A percentile compares a stretch with the other conserved stretches of the same genome.
phyloP scores from a whole-genome alignment of 1,284 basidiomycete genomes.

The Pterulicium gracile region DNA sequence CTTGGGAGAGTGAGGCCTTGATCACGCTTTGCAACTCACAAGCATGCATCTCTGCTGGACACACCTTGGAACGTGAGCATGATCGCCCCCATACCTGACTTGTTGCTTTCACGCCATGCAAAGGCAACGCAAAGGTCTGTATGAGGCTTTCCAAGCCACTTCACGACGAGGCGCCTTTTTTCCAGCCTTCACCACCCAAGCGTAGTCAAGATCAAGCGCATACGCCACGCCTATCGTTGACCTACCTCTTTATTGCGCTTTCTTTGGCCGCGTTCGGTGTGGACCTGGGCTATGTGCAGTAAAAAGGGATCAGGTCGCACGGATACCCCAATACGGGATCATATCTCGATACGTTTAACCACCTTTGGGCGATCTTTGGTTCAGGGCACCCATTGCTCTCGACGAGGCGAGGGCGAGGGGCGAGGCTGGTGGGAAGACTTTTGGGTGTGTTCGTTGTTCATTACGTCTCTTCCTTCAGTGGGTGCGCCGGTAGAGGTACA shows the following conservation, averaged over 20 bases:
- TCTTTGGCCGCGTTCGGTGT: not conserved
- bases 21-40: too few relatives aligned
- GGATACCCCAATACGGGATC: slow-evolving; percentile 38
- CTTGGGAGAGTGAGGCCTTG: too few relatives aligned
- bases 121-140: too few relatives aligned
- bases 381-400: slow-evolving; percentile 34
- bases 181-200: not conserved
- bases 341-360: slow-evolving; percentile 48
- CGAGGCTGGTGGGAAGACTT: slow-evolving; percentile 23
- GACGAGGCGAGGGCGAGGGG: slow-evolving; percentile 27
- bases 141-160: too few relatives aligned
- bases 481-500: too few relatives aligned
- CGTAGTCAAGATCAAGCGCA: not conserved
- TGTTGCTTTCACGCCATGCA: too few relatives aligned
- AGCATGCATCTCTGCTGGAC: too few relatives aligned
- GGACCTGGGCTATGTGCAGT: not conserved
- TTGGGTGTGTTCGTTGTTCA: too few relatives aligned
- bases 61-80: too few relatives aligned
- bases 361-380: slow-evolving; percentile 39
- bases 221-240: not conserved
- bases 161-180: too few relatives aligned
- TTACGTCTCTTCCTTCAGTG: too few relatives aligned
- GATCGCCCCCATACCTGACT: too few relatives aligned
- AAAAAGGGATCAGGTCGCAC: not conserved
- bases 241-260: not conserved